phyloP scores from a whole-genome alignment of 768 basidiomycete species.

The Trichaptum fuscoviolaceum region DNA sequence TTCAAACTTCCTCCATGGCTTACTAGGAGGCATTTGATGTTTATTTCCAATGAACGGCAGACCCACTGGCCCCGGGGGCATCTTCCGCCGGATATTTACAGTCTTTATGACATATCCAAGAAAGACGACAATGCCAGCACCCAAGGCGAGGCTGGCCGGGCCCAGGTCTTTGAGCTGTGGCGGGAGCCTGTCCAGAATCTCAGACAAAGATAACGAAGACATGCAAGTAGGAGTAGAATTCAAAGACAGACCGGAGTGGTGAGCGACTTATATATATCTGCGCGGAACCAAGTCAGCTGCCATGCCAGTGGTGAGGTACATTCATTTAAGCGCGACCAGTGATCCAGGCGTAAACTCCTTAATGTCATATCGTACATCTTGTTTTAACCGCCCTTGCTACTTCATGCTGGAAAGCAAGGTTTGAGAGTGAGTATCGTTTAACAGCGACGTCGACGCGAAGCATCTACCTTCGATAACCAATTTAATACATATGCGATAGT shows the following conservation, averaged over 20 bases:
- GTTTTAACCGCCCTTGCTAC: background rate
- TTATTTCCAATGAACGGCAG: constrained; percentile 41
- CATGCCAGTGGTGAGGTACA: background rate
- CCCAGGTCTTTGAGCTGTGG: background rate
- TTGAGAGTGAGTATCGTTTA: too few species aligned
- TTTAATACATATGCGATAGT: too few species aligned
- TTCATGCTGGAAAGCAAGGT: too few species aligned
- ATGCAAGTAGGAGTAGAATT: background rate
- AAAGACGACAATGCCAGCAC: background rate
- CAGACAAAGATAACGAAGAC: background rate
- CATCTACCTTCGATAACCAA: too few species aligned
- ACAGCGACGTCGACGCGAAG: too few species aligned
- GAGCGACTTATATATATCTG: background rate
- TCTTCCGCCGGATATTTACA: constrained; percentile 12
- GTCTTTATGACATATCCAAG: background rate
- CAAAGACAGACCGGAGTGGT: background rate
- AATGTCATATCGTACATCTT: background rate
- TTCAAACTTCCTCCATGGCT: constrained; percentile 45
- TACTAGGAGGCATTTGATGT: constrained; percentile 37
- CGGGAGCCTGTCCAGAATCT: background rate
- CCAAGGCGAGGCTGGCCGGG: background rate
- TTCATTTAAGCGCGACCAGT: background rate
- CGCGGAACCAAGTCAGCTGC: background rate
- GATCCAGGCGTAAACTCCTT: background rate
- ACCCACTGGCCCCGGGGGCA: constrained; percentile 43